These are phyloP conservation scores for Singerocomus rubriflavus DNA, from an alignment of 1,284 basidiomycete genomes.

Conservation along the genomic window DNA sequence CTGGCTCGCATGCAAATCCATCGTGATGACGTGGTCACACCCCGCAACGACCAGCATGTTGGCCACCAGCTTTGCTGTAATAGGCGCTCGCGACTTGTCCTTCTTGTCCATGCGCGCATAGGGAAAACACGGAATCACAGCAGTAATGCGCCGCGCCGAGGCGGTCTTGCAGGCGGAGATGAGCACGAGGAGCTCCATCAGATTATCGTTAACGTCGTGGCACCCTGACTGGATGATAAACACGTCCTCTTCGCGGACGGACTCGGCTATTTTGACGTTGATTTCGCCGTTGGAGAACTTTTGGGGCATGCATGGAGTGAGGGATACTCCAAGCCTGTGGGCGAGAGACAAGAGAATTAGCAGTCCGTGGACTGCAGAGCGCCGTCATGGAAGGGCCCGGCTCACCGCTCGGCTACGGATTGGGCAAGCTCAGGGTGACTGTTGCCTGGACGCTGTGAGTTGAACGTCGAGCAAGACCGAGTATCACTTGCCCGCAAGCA, in stretches of 20 bases:
- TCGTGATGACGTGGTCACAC: conserved; percentile 98
- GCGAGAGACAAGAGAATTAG: conserved; percentile 34
- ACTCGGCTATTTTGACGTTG: conserved; percentile 90
- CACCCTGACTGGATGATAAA: conserved; percentile 92
- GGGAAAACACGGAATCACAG: conserved; percentile 97
- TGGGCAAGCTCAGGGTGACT: conserved; percentile 97
- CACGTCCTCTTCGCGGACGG: conserved; percentile 95
- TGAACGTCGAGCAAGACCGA: conserved; percentile 12
- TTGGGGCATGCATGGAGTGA: conserved; percentile 89
- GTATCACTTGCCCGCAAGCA: conserved; percentile 76
- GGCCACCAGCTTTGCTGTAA: conserved; percentile 97
- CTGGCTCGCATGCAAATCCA: conserved; percentile 97
- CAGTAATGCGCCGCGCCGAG: conserved; percentile 94
- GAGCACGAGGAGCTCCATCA: conserved; percentile 91
- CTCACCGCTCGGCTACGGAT: conserved; percentile 93
- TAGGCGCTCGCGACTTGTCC: conserved; percentile 94
- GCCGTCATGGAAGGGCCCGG: conserved; percentile 45
- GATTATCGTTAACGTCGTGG: conserved; percentile 77
- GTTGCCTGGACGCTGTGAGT: conserved; percentile 66
- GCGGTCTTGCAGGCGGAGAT: conserved; percentile 96
- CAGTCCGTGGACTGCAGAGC: conserved; percentile 44
- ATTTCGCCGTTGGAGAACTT: conserved; percentile 97
- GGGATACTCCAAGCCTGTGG: conserved; percentile 78
- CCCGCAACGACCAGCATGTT: conserved; percentile 97
- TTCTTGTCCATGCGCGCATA: conserved; percentile 99